Percentiles rank a stretch among this genome's conserved stretches.
phyloP scores from a whole-genome alignment of 163 green algal genomes.

The Prototheca stagnorum region DNA sequence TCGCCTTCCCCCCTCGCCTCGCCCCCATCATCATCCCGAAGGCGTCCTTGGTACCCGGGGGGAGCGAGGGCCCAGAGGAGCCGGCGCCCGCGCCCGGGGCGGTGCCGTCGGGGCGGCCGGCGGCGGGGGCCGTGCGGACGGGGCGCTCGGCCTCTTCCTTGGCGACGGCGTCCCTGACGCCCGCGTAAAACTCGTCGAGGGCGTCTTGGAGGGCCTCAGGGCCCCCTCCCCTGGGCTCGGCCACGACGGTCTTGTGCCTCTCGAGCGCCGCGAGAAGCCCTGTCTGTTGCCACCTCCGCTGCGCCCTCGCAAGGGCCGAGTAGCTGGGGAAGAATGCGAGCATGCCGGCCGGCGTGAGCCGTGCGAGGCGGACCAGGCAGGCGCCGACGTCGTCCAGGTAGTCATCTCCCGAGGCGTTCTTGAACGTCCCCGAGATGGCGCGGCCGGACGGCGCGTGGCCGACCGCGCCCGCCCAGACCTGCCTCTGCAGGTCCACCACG shows the following conservation, averaged over 20 bases:
- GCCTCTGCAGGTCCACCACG: conserved; percentile 65
- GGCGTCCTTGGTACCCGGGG: no score
- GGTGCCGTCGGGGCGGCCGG: no score
- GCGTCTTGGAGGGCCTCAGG: conserved; percentile 19
- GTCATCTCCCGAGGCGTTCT: background rate
- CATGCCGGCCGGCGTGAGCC: conserved; percentile 69
- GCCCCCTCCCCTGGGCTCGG: conserved; percentile 29
- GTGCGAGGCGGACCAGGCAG: conserved; percentile 40
- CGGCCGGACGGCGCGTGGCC: conserved; percentile 35
- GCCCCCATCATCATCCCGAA: no score
- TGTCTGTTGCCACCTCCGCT: conserved; percentile 50
- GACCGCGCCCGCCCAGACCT: conserved; percentile 49
- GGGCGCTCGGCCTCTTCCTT: no score
- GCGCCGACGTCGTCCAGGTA: conserved; percentile 52
- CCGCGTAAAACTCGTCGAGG: conserved; percentile 31
- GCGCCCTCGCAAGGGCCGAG: conserved; percentile 47
- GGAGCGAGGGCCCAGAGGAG: no score
- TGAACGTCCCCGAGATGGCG: background rate
- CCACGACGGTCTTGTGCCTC: conserved; percentile 21
- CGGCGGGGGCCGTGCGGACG: no score
- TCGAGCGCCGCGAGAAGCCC: conserved; percentile 16
- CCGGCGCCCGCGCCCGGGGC: no score
- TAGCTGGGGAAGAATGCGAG: conserved; percentile 93
- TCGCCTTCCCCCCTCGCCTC: no score
- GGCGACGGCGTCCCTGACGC: conserved; percentile 18